Evolutionary conservation across 164 flowering plant species (phyloP).

Genomic region (Vitis riparia): DNA sequence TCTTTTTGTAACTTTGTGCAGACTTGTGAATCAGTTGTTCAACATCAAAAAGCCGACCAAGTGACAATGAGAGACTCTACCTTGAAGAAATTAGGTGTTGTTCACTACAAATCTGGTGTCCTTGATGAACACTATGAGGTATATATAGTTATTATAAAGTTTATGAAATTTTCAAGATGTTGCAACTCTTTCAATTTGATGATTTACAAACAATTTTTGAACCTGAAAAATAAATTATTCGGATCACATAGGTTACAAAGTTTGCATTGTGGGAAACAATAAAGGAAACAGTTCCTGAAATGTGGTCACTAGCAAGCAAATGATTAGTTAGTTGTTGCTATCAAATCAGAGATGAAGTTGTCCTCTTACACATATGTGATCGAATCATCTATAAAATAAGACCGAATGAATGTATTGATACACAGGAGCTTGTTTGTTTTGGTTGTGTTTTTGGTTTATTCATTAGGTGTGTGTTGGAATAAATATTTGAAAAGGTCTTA

Average conservation of each 20-base stretch:
- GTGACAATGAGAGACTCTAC: slow-evolving; percentile 64
- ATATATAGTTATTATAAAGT: not conserved
- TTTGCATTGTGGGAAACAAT: slow-evolving; percentile 77
- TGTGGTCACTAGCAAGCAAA: slow-evolving; percentile 85
- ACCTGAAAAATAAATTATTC: not conserved
- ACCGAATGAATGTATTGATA: too few species aligned
- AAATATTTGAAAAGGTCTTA: too few species aligned
- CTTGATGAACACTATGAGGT: slow-evolving; percentile 87
- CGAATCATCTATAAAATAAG: too few species aligned
- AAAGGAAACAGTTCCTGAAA: slow-evolving; percentile 78
- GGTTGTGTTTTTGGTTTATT: too few species aligned
- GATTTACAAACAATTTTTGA: not conserved
- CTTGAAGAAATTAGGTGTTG: slow-evolving; percentile 61
- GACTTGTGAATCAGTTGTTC: slow-evolving; percentile 87
- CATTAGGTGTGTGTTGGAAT: too few species aligned
- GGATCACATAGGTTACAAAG: slow-evolving; percentile 49
- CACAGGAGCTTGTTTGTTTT: too few species aligned
- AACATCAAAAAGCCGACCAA: slow-evolving; percentile 76
- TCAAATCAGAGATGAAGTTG: slow-evolving; percentile 72
- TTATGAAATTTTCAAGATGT: not conserved
- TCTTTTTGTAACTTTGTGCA: slow-evolving; percentile 16
- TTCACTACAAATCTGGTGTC: slow-evolving; percentile 67
- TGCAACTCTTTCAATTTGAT: not conserved
- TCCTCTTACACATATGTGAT: slow-evolving; percentile 8
- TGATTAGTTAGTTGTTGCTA: slow-evolving; percentile 69